These are phyloP conservation scores for Inga oerstediana DNA, from an alignment of 306 rosid species.

Conservation along the genomic window DNA sequence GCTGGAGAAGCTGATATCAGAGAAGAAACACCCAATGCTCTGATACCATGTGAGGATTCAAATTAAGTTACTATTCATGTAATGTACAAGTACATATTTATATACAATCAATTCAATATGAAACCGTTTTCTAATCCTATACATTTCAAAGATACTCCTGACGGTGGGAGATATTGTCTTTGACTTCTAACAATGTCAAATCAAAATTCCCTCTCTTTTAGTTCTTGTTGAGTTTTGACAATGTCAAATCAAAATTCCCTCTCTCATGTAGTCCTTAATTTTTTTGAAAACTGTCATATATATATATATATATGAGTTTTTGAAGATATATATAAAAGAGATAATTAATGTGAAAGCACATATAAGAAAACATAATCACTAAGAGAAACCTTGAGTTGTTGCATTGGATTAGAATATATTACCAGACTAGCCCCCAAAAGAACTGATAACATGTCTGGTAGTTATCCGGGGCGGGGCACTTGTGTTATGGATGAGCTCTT, in stretches of 20 bases:
- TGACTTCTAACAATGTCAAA: neutral
- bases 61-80: no score
- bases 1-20: no score
- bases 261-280: neutral
- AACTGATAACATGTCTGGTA: neutral
- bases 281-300: neutral
- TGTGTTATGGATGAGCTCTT: neutral
- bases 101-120: no score
- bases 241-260: neutral
- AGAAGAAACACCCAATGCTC: no score
- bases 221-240: neutral
- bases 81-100: no score
- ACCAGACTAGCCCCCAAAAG: neutral
- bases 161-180: no score
- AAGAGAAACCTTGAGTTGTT: neutral
- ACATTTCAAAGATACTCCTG: no score
- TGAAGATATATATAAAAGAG: neutral
- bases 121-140: no score
- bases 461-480: neutral
- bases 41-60: no score
- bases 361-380: no score
- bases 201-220: neutral
- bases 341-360: neutral
- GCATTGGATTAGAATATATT: neutral
- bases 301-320: no score